Base-by-base conservation (phyloP, 2,329 filamentous ascomycete genomes). In the Neophaeococcomyces aloes region DNA sequence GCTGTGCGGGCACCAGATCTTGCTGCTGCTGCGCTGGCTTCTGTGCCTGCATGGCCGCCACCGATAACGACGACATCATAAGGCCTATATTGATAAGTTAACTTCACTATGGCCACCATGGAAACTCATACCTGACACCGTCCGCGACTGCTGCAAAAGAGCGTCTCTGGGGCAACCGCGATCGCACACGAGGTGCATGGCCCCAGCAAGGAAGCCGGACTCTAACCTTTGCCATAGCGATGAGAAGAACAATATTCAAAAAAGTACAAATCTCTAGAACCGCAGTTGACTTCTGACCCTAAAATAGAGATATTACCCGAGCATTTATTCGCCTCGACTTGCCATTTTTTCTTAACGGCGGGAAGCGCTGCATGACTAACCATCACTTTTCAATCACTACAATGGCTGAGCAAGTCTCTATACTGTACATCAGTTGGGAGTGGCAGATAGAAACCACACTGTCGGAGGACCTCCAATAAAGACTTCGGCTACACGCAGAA, bases 11-110 rank as follows among this genome's bases (percentile, higher is more conserved):
- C 91, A 41, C 91, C 91, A 13, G 84, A 77, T 57, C 91, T 78
- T 34, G 91, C 91, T 11, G 91, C 86, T 2, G 89, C 91, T 8
- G 91, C 82, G 52, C 84, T 89, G 47, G 91, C 91, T 70, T 98
- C 91, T 42, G 87, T 84, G 38, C 91, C 91, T 45, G 91, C 91
- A 70, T 98, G 91, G 21, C 91, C 91, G 48, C 91, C 91, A 43
- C 91, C 91, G 50, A 98, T 87, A 2, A 98, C 88, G 29, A 98
- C 74, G 38, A 98, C 91, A 74, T 98, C 89, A 60, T 84, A 93
- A 1, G 77, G 73, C 46, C 81, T 85, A 48, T 25, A 19, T 14
- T 2, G 31, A 33, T 51, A 30, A 52, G 44, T 33, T 27, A 27
- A 10, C 10, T 27, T 5, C 10, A 10, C 23, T 27, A 10, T 27